Evolutionary conservation across 2,329 filamentous ascomycete species (phyloP), one percentile per base, ranked within the genome.

Genomic region (Ophiostoma montium): DNA sequence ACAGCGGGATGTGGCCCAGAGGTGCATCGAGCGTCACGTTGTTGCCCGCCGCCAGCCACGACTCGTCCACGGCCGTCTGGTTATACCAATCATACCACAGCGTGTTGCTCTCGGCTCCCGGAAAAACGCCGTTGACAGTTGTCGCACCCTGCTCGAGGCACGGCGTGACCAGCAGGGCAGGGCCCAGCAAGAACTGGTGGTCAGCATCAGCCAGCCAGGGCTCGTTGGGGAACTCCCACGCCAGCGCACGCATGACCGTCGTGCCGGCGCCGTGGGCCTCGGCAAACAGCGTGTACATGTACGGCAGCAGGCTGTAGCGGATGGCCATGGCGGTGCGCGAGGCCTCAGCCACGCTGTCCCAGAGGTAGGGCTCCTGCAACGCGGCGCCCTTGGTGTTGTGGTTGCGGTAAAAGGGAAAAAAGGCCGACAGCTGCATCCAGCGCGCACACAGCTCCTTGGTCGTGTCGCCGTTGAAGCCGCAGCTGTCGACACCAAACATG

Each of bases 71-170:
- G 0, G 68, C 69, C 0, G 69, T 70, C 46, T 78, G 75, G n/a
- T 74, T 82, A 62, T 87, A 87, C 82, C 83, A 89, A 61, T 89
- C 84, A 57, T 87, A 89, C 80, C 83, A 89, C 2, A 78, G 62
- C 12, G 46, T 63, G 63, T 52, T 70, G 41, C 39, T 30, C 35
- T 33, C 13, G 15, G 43, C 30, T 10, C 73, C 73, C 1, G 76
- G 63, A 55, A 76, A 75, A 31, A 69, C 63, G 32, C 51, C 53
- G 15, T 63, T 60, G 11, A 74, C 71, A 3, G 58, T 63, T 3
- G 67, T 67, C 2, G 65, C 62, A 27, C 66, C 62, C 51, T 74
- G 62, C 8, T 67, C 64, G 3, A 67, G 65, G 3, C 74, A 70
- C 3, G 72, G 73, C 3, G 67, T 67, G 12, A 76, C 66, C 16